Evolutionary conservation across 352 stramenopile genomes (phyloP), one percentile per base, ranked within the genome.

Genomic region (Phytophthora boehmeriae): DNA sequence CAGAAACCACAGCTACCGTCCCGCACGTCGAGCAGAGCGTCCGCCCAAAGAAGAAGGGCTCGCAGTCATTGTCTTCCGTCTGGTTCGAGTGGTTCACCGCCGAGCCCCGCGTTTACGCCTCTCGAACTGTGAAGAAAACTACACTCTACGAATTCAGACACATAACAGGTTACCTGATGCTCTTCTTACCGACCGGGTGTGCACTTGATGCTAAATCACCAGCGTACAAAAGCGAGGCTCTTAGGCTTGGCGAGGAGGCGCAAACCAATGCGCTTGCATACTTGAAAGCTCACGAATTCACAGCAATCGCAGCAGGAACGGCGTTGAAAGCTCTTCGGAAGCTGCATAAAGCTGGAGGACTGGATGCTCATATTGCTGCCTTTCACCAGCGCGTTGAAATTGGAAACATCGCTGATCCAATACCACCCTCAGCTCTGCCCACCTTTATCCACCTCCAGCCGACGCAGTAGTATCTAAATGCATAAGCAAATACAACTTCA

Each of bases 81-180:
- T 68, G 52, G 38, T 59, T 25, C 23, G 35, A 61, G 39, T 62
- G 52, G 52, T 50, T 68, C n/a, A 54, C 52, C 1, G 28, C 51
- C n/a, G 45, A 58, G 13, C 52, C 59, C 0, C 52, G 52, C 30
- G 51, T 62, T 4, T 62, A 50, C 32, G 20, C 13, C 1, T 56
- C 44, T 9, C 27, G 13, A 45, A 45, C 52, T 62, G 47, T 50
- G 1, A 58, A 58, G 17, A 68, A 54, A 30, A 51, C 20, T 47
- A 25, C 35, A 14, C 52, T 63, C 4, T 63, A 59, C 39, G 46
- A n/a, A 59, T 63, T 63, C 42, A 54, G 59, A 50, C 38, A 68
- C 28, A 25, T 22, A 0, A 22, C 30, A 30, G 51, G 50, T 19
- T 58, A 41, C 39, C 32, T 62, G 16, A 68, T 68, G 59, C 25